Conservation (phyloP, 1,284 basidiomycete genomes). For the Ceratobasidium sp. region DNA sequence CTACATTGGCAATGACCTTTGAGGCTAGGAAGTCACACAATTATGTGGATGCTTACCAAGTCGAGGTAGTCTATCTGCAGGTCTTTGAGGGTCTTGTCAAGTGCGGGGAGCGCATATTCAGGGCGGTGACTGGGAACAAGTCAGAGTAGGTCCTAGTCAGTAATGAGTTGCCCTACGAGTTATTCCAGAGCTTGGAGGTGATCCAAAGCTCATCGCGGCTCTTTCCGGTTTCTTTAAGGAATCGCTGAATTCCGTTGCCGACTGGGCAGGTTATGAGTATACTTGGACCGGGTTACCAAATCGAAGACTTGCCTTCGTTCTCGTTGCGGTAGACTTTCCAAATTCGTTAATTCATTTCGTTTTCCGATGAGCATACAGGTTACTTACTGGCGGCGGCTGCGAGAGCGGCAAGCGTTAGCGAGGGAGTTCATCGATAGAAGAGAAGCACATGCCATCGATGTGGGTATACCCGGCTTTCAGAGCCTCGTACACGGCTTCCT, state of each 20-base stretch:
- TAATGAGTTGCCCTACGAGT: slow-evolving; percentile 21
- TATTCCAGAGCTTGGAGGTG: slow-evolving; percentile 49
- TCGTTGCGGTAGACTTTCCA: slow-evolving; percentile 34
- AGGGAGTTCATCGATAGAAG: not conserved
- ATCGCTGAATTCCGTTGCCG: slow-evolving; percentile 47
- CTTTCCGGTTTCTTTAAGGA: slow-evolving; percentile 42
- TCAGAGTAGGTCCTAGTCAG: not conserved
- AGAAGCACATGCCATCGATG: slow-evolving; percentile 31
- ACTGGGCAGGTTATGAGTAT: slow-evolving; percentile 23
- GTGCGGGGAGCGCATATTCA: slow-evolving; percentile 34
- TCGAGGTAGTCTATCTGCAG: slow-evolving; percentile 47
- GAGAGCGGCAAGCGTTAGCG: not conserved
- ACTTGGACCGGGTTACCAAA: not conserved
- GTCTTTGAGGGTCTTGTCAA: slow-evolving; percentile 49
- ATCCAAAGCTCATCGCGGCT: slow-evolving; percentile 49
- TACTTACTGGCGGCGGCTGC: slow-evolving; percentile 41
- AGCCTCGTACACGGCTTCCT: slow-evolving; percentile 46
- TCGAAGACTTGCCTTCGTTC: slow-evolving; percentile 17
- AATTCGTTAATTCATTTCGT: slow-evolving; percentile 25
- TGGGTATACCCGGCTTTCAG: slow-evolving; percentile 47
- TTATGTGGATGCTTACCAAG: slow-evolving; percentile 10
- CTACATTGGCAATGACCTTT: not conserved
- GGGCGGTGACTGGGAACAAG: slow-evolving; percentile 29
- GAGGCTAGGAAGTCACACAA: not conserved
- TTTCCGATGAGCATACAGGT: not conserved